Percentiles rank a stretch among this genome's conserved stretches.
phyloP scores from a whole-genome alignment of 805 yeast species.

The Jamesozyma hellenica region DNA sequence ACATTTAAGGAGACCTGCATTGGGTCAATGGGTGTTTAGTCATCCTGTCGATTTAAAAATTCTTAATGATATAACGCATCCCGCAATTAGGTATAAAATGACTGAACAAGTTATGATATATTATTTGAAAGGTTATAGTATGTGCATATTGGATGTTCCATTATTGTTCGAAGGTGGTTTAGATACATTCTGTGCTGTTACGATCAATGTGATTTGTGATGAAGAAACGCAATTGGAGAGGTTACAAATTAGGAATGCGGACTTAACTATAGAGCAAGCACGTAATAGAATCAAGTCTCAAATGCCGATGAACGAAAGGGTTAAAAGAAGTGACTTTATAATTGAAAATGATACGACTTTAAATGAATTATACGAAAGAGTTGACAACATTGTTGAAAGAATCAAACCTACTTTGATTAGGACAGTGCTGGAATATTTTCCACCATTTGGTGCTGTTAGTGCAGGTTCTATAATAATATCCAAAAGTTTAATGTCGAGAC shows the following conservation, averaged over 20 bases:
- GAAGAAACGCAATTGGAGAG: conserved; percentile 51
- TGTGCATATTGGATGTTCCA: conserved; percentile 84
- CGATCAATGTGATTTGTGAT: conserved; percentile 58
- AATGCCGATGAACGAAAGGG: conserved; percentile 53
- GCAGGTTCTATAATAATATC: conserved; percentile 23
- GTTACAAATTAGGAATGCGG: conserved; percentile 56
- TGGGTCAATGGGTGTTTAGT: conserved; percentile 74
- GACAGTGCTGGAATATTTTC: conserved; percentile 30
- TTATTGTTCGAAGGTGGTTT: conserved; percentile 73
- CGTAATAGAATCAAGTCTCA: conserved; percentile 65
- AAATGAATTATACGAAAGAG: conserved; percentile 34
- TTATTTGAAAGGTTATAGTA: conserved; percentile 46
- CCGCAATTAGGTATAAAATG: conserved; percentile 64
- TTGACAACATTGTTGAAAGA: conserved; percentile 33
- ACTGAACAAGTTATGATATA: conserved; percentile 42
- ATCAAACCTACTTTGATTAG: conserved; percentile 32
- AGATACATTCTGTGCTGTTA: conserved; percentile 58
- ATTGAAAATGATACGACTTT: conserved; percentile 50
- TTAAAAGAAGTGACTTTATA: conserved; percentile 50
- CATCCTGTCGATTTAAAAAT: conserved; percentile 45
- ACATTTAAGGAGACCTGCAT: conserved; percentile 49
- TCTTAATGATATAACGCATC: conserved; percentile 76
- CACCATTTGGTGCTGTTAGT: conserved; percentile 33
- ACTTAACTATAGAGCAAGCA: conserved; percentile 57
- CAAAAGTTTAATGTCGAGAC: conserved; percentile 11